phyloP scores from a whole-genome alignment of 1,139 yeast species.

The Magnusiomyces tetraspermus region DNA sequence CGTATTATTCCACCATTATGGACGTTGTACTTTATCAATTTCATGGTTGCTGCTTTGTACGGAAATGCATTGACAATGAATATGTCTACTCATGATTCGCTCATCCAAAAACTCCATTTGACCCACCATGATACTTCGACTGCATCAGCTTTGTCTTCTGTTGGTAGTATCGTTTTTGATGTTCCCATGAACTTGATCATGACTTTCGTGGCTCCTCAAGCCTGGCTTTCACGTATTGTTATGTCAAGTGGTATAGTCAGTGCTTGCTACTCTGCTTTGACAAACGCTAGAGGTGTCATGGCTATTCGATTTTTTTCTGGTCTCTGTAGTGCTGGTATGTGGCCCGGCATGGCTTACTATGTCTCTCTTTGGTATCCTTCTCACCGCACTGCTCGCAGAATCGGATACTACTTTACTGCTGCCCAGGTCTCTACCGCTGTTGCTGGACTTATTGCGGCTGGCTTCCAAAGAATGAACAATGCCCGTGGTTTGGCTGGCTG shows the following conservation, averaged over 20 bases:
- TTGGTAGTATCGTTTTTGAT: conserved; percentile 75
- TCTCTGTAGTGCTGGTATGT: conserved; percentile 76
- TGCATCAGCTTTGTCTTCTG: conserved; percentile 75
- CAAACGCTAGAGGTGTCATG: conserved; percentile 48
- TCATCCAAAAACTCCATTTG: conserved; percentile 44
- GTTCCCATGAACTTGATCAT: conserved; percentile 79
- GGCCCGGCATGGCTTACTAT: conserved; percentile 91
- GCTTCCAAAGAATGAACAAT: conserved; percentile 76
- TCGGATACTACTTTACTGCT: conserved; percentile 85
- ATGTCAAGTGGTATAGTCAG: conserved; percentile 69
- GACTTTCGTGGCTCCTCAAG: conserved; percentile 78
- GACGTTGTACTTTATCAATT: conserved; percentile 68
- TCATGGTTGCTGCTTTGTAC: conserved; percentile 69
- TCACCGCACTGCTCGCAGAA: conserved; percentile 64
- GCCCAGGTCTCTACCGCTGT: conserved; percentile 83
- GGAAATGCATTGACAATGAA: conserved; percentile 83
- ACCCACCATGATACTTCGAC: conserved; percentile 53
- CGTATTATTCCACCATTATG: conserved; percentile 79
- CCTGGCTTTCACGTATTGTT: conserved; percentile 76
- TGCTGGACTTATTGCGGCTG: conserved; percentile 79
- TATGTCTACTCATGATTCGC: conserved; percentile 50
- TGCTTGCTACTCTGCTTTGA: conserved; percentile 57
- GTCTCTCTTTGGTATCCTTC: conserved; percentile 81
- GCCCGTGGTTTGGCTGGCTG: conserved; percentile 63
- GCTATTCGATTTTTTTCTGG: conserved; percentile 73